phyloP scores from a whole-genome alignment of 805 yeast genomes.

The Lipomyces mesembrius region DNA sequence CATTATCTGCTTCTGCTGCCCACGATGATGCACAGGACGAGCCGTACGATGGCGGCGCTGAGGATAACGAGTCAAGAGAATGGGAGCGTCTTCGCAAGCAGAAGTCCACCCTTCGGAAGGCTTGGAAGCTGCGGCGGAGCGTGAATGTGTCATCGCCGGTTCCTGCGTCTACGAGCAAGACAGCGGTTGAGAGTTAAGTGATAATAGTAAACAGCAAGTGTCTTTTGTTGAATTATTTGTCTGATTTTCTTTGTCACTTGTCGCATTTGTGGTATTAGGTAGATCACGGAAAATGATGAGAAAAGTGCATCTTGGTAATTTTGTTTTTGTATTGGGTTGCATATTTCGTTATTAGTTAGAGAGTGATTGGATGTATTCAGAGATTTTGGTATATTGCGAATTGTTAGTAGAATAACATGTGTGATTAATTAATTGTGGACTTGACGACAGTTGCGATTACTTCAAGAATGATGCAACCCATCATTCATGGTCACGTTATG shows the following conservation, averaged over 20 bases:
- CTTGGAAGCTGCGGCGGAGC: constrained; percentile 18
- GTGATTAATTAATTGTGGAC: too few species aligned
- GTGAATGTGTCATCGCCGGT: not conserved
- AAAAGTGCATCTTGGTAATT: constrained; percentile 1
- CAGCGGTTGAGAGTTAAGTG: not conserved
- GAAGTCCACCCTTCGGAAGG: constrained; percentile 15
- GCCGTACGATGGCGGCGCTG: not conserved
- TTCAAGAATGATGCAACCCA: too few species aligned
- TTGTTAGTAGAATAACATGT: not conserved
- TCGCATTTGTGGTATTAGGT: not conserved
- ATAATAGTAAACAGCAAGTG: not conserved
- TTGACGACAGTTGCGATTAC: too few species aligned
- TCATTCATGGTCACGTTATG: too few species aligned
- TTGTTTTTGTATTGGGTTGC: not conserved
- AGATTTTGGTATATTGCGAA: not conserved
- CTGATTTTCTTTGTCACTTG: not conserved
- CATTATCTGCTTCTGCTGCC: not conserved
- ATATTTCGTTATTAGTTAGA: not conserved
- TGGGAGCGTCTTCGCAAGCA: constrained; percentile 14
- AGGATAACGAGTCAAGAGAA: constrained; percentile 13
- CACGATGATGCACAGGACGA: not conserved
- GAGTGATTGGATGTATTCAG: not conserved
- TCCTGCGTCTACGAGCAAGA: constrained; percentile 1
- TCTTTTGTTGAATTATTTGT: not conserved
- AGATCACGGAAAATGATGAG: not conserved